A percentile compares a stretch with the other conserved stretches of the same genome.
Conservation (phyloP, 495 filamentous ascomycete genomes). For the Alectoria sarmentosa region DNA sequence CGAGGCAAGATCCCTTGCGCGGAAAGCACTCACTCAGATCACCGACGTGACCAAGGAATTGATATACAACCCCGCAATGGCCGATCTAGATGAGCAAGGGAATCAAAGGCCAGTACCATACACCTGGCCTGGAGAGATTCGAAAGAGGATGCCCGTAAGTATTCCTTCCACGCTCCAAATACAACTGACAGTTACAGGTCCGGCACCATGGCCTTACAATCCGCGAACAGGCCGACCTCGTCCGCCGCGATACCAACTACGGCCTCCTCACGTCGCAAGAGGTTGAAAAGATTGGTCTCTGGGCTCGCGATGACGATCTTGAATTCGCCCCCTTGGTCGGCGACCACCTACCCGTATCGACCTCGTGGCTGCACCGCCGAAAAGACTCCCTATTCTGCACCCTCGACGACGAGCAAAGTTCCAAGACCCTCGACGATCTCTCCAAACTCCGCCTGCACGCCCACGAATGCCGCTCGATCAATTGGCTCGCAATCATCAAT, state of each 20-base stretch:
- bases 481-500: conserved; percentile 12
- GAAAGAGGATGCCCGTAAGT: conserved; percentile 16
- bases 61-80: conserved; percentile 13
- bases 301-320: conserved; percentile 16
- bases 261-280: conserved; percentile 12
- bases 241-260: conserved; percentile 17
- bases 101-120: conserved; percentile 14
- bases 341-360: conserved; percentile 2
- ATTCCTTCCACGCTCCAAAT: background rate
- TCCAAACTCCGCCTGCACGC: conserved; percentile 9
- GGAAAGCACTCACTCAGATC: conserved; percentile 22
- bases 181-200: conserved; percentile 1
- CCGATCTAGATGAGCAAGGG: conserved; percentile 16
- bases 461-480: conserved; percentile 4
- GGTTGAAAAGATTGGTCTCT: conserved; percentile 11
- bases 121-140: conserved; percentile 18
- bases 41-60: conserved; percentile 19
- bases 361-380: conserved; percentile 10
- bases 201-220: conserved; percentile 17
- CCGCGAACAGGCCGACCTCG: conserved; percentile 17
- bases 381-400: conserved; percentile 17
- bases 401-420: background rate
- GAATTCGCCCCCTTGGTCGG: conserved; percentile 16
- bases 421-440: background rate
- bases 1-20: conserved; percentile 13